A percentile compares a stretch with the other conserved stretches of the same genome.
These are phyloP conservation scores for Xylogone sp. DNA, from an alignment of 2,329 filamentous ascomycete species.

Conservation along the genomic window DNA sequence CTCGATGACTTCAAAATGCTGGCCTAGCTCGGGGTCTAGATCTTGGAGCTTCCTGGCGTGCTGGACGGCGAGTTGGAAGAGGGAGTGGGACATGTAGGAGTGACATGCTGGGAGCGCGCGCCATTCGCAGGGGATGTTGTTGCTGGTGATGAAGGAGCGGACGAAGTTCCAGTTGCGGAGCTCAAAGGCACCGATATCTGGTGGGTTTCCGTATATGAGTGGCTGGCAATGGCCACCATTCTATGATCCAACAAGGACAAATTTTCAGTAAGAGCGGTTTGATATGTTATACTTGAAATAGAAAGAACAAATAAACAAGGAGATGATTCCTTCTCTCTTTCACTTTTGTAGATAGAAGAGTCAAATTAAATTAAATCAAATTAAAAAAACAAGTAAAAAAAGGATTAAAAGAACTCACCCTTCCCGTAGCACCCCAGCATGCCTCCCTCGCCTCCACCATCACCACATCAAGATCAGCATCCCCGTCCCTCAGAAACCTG, in stretches of 20 bases:
- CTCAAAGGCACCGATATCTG: conserved; percentile 67
- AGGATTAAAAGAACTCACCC: conserved; percentile 51
- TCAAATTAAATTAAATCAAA: conserved; percentile 1
- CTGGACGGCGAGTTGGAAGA: conserved; percentile 48
- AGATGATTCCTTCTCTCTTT: too few relatives aligned
- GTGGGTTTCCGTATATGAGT: conserved; percentile 55
- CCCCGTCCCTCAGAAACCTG: conserved; percentile 43
- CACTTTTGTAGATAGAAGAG: not conserved
- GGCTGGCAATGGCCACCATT: conserved; percentile 76
- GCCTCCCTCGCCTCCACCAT: conserved; percentile 76
- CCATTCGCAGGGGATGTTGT: conserved; percentile 69
- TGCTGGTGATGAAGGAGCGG: conserved; percentile 48
- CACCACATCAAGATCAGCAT: conserved; percentile 57
- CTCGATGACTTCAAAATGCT: conserved; percentile 29
- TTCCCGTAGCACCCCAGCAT: conserved; percentile 80
- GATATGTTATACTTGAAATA: too few relatives aligned
- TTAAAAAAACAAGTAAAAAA: not conserved
- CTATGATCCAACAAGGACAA: conserved; percentile 27
- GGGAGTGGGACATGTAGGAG: conserved; percentile 52
- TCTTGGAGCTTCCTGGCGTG: conserved; percentile 48
- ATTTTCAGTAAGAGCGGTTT: too few relatives aligned
- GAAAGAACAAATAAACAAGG: too few relatives aligned
- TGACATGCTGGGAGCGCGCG: conserved; percentile 59
- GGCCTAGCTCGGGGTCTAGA: conserved; percentile 53
- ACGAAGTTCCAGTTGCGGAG: conserved; percentile 63